These are phyloP conservation scores for Microsporum ferrugineum DNA, from an alignment of 2,329 filamentous ascomycete genomes.

Conservation along the genomic window DNA sequence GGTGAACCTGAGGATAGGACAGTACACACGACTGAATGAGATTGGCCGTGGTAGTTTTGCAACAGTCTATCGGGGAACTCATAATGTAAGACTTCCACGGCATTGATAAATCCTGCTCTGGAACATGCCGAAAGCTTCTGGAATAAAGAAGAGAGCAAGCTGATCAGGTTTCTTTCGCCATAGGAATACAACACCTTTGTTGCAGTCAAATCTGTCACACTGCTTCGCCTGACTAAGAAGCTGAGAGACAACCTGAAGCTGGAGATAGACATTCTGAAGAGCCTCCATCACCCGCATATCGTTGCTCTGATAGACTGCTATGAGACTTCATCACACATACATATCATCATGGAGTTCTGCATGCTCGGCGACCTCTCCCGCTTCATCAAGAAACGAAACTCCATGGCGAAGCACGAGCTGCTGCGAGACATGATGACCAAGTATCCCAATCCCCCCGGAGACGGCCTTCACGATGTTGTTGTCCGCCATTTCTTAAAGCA, in stretches of 20 bases:
- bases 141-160: not conserved
- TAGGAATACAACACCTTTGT: slow-evolving; percentile 61
- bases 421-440: slow-evolving; percentile 85
- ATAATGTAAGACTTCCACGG: slow-evolving; percentile 53
- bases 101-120: not conserved
- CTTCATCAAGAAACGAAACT: slow-evolving; percentile 90
- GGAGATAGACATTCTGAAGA: slow-evolving; percentile 92
- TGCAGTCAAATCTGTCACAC: slow-evolving; percentile 92
- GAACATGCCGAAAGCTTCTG: not conserved
- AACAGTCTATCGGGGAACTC: slow-evolving; percentile 77
- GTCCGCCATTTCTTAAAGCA: slow-evolving; percentile 94
- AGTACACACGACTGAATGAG: slow-evolving; percentile 72
- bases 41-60: slow-evolving; percentile 98
- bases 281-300: slow-evolving; percentile 88
- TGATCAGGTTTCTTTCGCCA: slow-evolving; percentile 4
- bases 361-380: slow-evolving; percentile 86
- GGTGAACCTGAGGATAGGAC: slow-evolving; percentile 47
- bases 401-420: slow-evolving; percentile 64
- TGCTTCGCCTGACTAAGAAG: slow-evolving; percentile 84
- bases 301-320: slow-evolving; percentile 91
- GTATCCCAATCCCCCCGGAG: slow-evolving; percentile 71
- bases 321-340: slow-evolving; percentile 77
- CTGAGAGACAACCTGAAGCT: slow-evolving; percentile 90
- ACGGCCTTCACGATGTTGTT: slow-evolving; percentile 92
- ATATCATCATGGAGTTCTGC: slow-evolving; percentile 98